These are phyloP conservation scores for Houttuynia cordata DNA, from an alignment of 164 flowering plant genomes.

Conservation along the genomic window DNA sequence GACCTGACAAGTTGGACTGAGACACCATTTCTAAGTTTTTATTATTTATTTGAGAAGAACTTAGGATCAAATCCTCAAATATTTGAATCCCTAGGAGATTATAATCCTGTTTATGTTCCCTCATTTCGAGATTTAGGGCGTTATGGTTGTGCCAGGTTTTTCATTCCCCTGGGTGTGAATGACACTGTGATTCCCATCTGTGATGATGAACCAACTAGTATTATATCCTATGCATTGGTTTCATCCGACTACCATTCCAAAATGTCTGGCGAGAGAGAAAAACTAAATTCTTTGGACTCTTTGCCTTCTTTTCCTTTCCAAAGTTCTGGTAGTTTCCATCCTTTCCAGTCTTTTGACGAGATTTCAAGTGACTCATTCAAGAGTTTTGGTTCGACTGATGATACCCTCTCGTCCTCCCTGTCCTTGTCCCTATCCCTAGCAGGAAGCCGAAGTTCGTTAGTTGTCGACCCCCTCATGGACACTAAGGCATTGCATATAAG, in stretches of 20 bases:
- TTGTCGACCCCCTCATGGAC: conserved; percentile 48
- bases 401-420: conserved; percentile 31
- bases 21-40: conserved; percentile 57
- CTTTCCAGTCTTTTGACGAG: conserved; percentile 43
- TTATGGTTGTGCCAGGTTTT: conserved; percentile 57
- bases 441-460: conserved; percentile 47
- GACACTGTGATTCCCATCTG: conserved; percentile 77
- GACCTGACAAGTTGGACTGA: conserved; percentile 55
- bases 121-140: conserved; percentile 53
- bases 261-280: conserved; percentile 52
- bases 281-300: conserved; percentile 32
- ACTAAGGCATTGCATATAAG: conserved; percentile 63
- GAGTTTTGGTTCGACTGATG: conserved; percentile 55
- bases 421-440: conserved; percentile 1
- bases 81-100: conserved; percentile 42
- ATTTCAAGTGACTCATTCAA: conserved; percentile 28
- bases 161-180: conserved; percentile 65
- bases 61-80: conserved; percentile 33
- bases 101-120: conserved; percentile 59
- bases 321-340: conserved; percentile 30
- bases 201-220: conserved; percentile 98
- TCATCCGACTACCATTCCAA: conserved; percentile 57
- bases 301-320: conserved; percentile 23
- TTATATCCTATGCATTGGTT: conserved; percentile 59
- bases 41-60: conserved; percentile 49